Base-by-base conservation (phyloP, 176 grass and related monocot species). In the Eleusine indica region DNA sequence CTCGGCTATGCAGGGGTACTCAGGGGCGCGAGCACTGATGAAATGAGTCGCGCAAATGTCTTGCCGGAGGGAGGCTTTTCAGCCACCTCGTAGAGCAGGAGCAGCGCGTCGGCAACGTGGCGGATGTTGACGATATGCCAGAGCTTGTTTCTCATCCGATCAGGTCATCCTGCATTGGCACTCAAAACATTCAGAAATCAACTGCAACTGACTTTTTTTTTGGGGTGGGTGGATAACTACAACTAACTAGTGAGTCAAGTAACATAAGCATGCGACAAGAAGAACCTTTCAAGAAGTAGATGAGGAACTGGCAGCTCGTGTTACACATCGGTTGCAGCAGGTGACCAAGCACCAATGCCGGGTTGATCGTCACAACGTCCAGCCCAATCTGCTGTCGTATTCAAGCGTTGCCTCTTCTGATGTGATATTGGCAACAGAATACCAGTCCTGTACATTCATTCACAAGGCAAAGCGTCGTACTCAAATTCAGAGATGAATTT, bases 41-140 rank as follows among this genome's bases (percentile, higher is more conserved):
- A 49, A 11, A 62, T 86, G 58, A 0, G 88, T 68, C 1, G 84
- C 68, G 32, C 88, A 90, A 12, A 86, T 83, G 84, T 90, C 70
- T 80, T 86, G 1, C 84, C 84, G 6, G 74, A 19, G 17, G 84
- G 54, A 25, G 25, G 25, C 25, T 25, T 25, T n/a, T 63, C 41
- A 1, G 74, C 60, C 16, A 3, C 52, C 74, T 90, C 79, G 47
- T 83, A 86, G 39, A 83, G 12, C 25, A 90, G 41, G 1, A 86
- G 84, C 68, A 90, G 16, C 0, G 84, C 79, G 22, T 79, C 79
- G 11, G 84, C 74, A 15, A 66, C 13, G 67, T 86, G 79, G 2
- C 79, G 73, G 30, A 83, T 79, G 21, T 90, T 79, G 14, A 90
- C 83, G 21, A 90, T 32, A 68, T 86, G 78, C 78, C 78, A 83